These are phyloP conservation scores for Jamesozyma lodderae DNA, from an alignment of 805 yeast genomes.

Conservation along the genomic window DNA sequence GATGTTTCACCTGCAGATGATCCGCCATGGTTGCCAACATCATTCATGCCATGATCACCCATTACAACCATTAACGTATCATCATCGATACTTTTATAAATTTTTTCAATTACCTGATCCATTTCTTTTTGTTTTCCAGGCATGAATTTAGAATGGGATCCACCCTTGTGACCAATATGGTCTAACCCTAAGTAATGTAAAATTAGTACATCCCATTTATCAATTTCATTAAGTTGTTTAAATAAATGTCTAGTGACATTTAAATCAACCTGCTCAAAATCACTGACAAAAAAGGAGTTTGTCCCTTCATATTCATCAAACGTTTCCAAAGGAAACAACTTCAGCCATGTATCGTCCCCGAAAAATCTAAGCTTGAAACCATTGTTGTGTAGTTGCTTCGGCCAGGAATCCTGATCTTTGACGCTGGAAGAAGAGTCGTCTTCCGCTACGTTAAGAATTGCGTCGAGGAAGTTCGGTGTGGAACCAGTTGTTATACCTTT, in stretches of 20 bases:
- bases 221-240: conserved; percentile 37
- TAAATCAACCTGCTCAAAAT: conserved; percentile 85
- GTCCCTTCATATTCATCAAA: conserved; percentile 76
- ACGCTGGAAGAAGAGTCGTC: conserved; percentile 65
- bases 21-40: conserved; percentile 94
- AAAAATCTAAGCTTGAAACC: conserved; percentile 55
- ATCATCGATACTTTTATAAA: conserved; percentile 40
- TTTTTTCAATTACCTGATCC: conserved; percentile 54
- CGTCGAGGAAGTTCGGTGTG: conserved; percentile 88
- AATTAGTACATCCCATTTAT: conserved; percentile 75
- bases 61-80: conserved; percentile 62
- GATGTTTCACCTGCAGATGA: conserved; percentile 88
- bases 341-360: conserved; percentile 98
- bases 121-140: conserved; percentile 73
- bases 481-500: conserved; percentile 94
- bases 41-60: conserved; percentile 98
- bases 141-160: conserved; percentile 78
- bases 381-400: conserved; percentile 46
- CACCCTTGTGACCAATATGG: conserved; percentile 97
- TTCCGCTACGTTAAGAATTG: conserved; percentile 87
- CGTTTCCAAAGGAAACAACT: conserved; percentile 58
- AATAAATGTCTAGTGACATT: conserved; percentile 87
- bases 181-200: conserved; percentile 90
- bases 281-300: conserved; percentile 87
- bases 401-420: conserved; percentile 78